Evolutionary conservation across 164 flowering plant genomes (phyloP), one percentile per base, ranked within the genome.

Genomic region (Stephania yunnanensis): DNA sequence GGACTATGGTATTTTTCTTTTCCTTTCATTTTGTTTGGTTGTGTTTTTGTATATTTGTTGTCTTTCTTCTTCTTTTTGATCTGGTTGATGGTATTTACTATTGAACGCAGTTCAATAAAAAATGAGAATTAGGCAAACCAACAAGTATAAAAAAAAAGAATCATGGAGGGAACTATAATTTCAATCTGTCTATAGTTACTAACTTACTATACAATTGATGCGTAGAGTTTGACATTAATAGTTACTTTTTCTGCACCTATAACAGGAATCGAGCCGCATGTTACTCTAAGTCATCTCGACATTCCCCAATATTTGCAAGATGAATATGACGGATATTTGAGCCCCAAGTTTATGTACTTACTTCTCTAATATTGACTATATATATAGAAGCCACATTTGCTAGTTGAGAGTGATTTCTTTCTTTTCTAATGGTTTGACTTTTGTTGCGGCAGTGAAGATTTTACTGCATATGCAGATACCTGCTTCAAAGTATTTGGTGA

Each of bases 281-380:
- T 79, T 52, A 79, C 81, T 71, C 67, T 79, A 42, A 55, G 30
- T 70, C 81, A 79, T 15, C 72, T 75, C 15, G 81, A 79, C 58
- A 22, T 67, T 68, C 81, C 81, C 46, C 81, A 75, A 68, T 75
- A 73, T 31, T 73, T 79, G 30, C 76, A 79, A 76, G 81, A 79
- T 71, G 78, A 75, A 53, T 79, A 79, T 72, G 76, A 11, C 19
- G 78, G 75, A 63, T 58, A 10, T 22, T 31, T 79, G 73, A 75
- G 78, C 70, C 75, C 76, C 75, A 75, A 79, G 73, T 29, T 79
- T 10, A 75, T 79, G 81, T 79, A 79, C 67, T 68, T 12, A 17
- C 10, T 64, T 20, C 36, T 20, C 44, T 12, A 12, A n/a, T 71
- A 36, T 36, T 36, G 42, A 36, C 42, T 29, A 22, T 11, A 2